A percentile compares a stretch with the other conserved stretches of the same genome.
Evolutionary conservation across 1,139 yeast species (phyloP).

Genomic region (Keqinozyma sinolaborantium): DNA sequence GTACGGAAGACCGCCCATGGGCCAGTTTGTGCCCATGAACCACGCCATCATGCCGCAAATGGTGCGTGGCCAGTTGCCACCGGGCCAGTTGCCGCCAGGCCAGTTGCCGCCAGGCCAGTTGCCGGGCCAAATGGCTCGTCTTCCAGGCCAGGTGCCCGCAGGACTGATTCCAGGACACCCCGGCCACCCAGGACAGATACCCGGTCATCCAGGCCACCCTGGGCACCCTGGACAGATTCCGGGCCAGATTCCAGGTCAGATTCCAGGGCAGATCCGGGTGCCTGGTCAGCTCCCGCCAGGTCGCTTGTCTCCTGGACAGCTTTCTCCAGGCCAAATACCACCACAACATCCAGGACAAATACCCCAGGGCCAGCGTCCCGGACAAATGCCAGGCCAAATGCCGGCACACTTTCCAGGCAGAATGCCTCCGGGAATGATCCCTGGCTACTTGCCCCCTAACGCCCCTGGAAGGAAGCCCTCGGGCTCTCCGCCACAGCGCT

Average conservation of each 20-base stretch:
- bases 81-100: background rate
- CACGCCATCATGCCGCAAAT: background rate
- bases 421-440: background rate
- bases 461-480: no score
- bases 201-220: no score
- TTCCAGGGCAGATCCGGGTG: no score
- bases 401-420: no score
- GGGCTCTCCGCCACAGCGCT: background rate
- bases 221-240: background rate
- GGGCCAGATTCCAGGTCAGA: background rate
- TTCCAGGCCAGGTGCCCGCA: no score
- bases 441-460: background rate
- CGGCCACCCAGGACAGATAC: background rate
- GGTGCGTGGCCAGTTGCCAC: background rate
- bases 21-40: background rate
- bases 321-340: no score
- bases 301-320: no score
- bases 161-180: no score
- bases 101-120: no score
- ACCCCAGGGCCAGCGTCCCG: background rate
- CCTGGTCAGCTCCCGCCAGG: no score
- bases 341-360: slow-evolving; percentile 1
- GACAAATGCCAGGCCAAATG: background rate
- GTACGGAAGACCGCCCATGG: background rate
- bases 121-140: no score